Base-by-base conservation (phyloP, 768 basidiomycete genomes). In the Pulveroboletus sp. region DNA sequence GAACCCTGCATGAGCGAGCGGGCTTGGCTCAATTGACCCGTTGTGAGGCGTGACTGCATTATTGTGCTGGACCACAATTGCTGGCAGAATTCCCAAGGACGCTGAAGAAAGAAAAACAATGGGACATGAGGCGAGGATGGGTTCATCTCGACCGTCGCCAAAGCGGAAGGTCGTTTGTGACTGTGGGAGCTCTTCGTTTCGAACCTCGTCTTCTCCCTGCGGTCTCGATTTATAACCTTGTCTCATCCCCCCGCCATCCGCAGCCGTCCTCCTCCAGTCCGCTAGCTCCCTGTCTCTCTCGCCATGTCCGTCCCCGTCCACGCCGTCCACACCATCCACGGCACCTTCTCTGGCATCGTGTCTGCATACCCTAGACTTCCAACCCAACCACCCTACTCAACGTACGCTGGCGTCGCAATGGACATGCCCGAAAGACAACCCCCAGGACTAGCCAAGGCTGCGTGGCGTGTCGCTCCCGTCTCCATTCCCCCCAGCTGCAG, bases 301-400 rank as follows among this genome's bases (percentile, higher is more conserved):
- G 38, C 33, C 50, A 67, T 67, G 66, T 62, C 67, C 40, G 8
- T 55, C 14, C 54, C 67, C 35, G 9, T 61, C 35, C 65, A 61
- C 53, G 54, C 57, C 28, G 58, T 67, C 33, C 67, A 69, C 39
- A 62, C 65, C 49, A 67, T 67, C 43, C 65, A 67, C 33, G 65
- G 65, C 18, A 57, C 67, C 2, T 67, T 67, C 42, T 62, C 65
- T 31, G 65, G 65, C 40, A 53, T 21, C 21, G 21, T 68, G 15
- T 51, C 61, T 21, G 49, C 66, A 6, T 59, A 57, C 32, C 50
- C 54, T 49, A 46, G 56, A 59, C n/a, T 42, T 45, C 28, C 57
- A 10, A 5, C 49, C 24, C 52, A 39, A 46, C 43, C 53, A 40
- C 30, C 50, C 35, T 53, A 50, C 15, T 31, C 54, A 47, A 33